phyloP scores from a whole-genome alignment of 306 rosid species.

The Cicer yamashitae region DNA sequence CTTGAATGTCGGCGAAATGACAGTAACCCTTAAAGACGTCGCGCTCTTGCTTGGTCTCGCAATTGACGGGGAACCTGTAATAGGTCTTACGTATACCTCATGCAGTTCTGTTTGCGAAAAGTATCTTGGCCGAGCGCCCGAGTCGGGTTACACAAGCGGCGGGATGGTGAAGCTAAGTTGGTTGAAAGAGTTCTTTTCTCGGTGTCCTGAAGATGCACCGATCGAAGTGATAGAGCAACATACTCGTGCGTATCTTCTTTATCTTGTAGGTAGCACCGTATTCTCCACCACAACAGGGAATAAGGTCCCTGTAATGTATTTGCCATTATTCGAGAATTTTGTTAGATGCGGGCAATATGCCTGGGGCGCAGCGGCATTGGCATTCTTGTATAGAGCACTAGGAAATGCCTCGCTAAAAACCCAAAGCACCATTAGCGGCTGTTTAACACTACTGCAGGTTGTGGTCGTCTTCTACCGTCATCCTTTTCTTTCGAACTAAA shows the following conservation, averaged over 20 bases:
- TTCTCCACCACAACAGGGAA: conserved; percentile 99
- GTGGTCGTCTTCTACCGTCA: not conserved
- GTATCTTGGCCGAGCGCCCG: conserved; percentile 85
- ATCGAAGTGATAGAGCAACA: conserved; percentile 75
- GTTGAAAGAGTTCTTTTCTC: conserved; percentile 92
- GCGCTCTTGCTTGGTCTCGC: conserved; percentile 91
- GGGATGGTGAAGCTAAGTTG: conserved; percentile 99
- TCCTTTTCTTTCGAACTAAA: conserved; percentile 4
- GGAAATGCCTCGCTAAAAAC: conserved; percentile 96
- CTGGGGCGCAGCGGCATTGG: conserved; percentile 93
- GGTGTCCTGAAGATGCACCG: conserved; percentile 85
- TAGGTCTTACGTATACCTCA: conserved; percentile 85
- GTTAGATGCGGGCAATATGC: conserved; percentile 84
- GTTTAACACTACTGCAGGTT: conserved; percentile 95
- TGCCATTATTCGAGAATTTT: conserved; percentile 90
- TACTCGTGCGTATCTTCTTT: conserved; percentile 97
- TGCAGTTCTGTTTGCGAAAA: conserved; percentile 85
- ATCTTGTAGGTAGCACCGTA: conserved; percentile 97
- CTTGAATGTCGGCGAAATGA: conserved; percentile 96
- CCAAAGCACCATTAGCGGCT: conserved; percentile 98
- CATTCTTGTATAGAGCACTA: conserved; percentile 92
- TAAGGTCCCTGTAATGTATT: conserved; percentile 99
- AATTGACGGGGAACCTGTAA: conserved; percentile 95
- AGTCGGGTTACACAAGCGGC: conserved; percentile 90
- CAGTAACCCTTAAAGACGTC: conserved; percentile 89